These are phyloP conservation scores for Seminavis robusta DNA, from an alignment of 108 stramenopile genomes.

Conservation along the genomic window DNA sequence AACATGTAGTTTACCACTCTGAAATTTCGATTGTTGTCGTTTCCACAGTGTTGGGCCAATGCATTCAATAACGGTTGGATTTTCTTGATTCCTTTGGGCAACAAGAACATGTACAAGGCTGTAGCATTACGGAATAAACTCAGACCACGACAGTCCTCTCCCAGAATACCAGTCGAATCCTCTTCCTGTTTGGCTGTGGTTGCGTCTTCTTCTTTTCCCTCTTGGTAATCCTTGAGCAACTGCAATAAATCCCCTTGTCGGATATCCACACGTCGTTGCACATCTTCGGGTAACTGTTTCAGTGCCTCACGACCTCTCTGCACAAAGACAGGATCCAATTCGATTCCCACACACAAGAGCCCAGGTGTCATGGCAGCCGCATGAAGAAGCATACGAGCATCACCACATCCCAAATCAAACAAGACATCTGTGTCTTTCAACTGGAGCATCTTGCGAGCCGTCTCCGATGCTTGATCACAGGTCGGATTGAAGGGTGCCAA, in stretches of 20 bases:
- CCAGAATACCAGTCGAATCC: neutral
- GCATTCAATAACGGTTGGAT: conserved; percentile 53
- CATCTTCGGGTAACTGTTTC: neutral
- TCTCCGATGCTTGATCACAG: conserved; percentile 47
- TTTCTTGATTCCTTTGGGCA: conserved; percentile 73
- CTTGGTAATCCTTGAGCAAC: neutral
- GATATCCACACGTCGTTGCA: conserved; percentile 44
- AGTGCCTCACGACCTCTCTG: conserved; percentile 28
- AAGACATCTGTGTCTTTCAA: conserved; percentile 51
- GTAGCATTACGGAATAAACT: conserved; percentile 67
- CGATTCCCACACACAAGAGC: conserved; percentile 73
- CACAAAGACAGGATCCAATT: conserved; percentile 57
- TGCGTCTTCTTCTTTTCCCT: neutral
- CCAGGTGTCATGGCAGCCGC: conserved; percentile 35
- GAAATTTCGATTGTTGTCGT: conserved; percentile 24
- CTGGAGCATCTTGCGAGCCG: conserved; percentile 41
- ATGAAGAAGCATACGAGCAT: conserved; percentile 66
- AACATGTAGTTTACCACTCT: conserved; percentile 73
- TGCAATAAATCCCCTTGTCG: conserved; percentile 49
- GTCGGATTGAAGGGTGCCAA: conserved; percentile 78
- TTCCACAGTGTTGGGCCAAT: conserved; percentile 26
- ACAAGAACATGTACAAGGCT: conserved; percentile 77
- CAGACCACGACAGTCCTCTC: conserved; percentile 15
- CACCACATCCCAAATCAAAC: conserved; percentile 88
- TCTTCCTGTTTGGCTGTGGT: neutral